Evolutionary conservation across 2,329 filamentous ascomycete genomes (phyloP), one percentile per base, ranked within the genome.

Genomic region (Alternaria atra): DNA sequence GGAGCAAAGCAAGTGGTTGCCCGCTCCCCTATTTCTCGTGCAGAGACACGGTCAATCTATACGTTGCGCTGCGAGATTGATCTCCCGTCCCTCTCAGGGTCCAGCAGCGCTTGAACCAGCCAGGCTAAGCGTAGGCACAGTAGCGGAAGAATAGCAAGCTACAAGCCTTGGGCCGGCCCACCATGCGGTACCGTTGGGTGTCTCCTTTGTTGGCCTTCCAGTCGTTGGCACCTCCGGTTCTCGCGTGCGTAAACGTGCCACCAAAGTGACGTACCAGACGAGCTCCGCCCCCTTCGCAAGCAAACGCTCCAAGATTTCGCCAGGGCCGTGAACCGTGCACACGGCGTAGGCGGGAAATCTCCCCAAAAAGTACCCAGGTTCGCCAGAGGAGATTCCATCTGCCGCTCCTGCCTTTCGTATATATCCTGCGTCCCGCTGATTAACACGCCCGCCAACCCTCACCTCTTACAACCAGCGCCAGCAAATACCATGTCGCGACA

Each of bases 401-500:
- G 55, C 62, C 60, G 63, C 37, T 17, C 13, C 32, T 50, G 32
- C 15, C 32, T 25, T 27, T 25, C 8, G 35, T 61, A 56, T 60
- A 60, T 63, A 63, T 62, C 30, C 44, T 61, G 55, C 51, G 37
- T 59, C 62, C 48, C 55, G 52, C 50, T 30, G 40, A 44, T 51
- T 52, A 52, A 30, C 29, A 10, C 37, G 37, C 37, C 37, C 52
- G 32, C 35, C 62, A 32, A 52, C 52, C 59, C 43, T 47, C 35
- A 35, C 42, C 32, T 8, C 55, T 46, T 43, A 34, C 53, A 58
- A 30, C 64, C 25, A 52, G 35, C 55, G 12, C 29, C 42, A 50
- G 23, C 44, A 25, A 44, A 39, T 9, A 61, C 9, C 42, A 73
- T 75, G 71, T 68, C 68, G 47, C 60, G 55, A 61, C 64, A 68